Evolutionary conservation across 2,329 filamentous ascomycete genomes (phyloP), one percentile per base, ranked within the genome.

Genomic region (Trichoderma atrobrunneum): DNA sequence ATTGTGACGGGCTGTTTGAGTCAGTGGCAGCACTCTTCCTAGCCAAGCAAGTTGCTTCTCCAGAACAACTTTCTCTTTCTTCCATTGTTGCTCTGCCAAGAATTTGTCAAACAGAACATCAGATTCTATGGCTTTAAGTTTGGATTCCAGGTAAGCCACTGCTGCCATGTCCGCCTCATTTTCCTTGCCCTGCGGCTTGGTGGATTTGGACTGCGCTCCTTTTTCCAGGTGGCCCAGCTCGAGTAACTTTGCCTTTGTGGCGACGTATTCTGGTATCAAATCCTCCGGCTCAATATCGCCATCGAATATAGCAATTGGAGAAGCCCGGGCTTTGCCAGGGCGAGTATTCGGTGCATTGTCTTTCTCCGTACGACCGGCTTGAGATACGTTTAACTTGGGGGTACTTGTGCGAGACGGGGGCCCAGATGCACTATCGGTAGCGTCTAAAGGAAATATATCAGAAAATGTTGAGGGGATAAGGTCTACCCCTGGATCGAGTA

Each of bases 281-380:
- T 92, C 88, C 74, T 95, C 92, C 2, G 92, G 92, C 74, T 94
- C 91, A 76, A 94, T 88, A 73, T 93, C 91, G 76, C 88, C 89
- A 78, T 92, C 89, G 72, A 85, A 91, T 7, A n/a, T 51, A n/a
- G 84, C 84, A 7, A 88, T 64, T 30, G 68, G 60, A 1, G 82
- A 78, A 5, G 76, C 63, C 16, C 77, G 66, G 14, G 70, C 21
- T 48, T 80, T 81, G 30, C 54, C 72, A 39, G 73, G 59, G 30
- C 74, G 75, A 5, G 72, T 72, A 39, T 75, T 82, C 10, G 77
- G 60, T 3, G 77, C 72, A 18, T 78, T 76, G 30, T 79, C 81
- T 76, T 83, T 88, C 62, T 74, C 77, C 65, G 76, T 79, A 24
- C 76, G 77, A 39, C 75, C 74, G 16, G 76, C 76, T 14, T 76